phyloP scores from a whole-genome alignment of 1,139 yeast genomes.

The Geotrichum histeridarum region DNA sequence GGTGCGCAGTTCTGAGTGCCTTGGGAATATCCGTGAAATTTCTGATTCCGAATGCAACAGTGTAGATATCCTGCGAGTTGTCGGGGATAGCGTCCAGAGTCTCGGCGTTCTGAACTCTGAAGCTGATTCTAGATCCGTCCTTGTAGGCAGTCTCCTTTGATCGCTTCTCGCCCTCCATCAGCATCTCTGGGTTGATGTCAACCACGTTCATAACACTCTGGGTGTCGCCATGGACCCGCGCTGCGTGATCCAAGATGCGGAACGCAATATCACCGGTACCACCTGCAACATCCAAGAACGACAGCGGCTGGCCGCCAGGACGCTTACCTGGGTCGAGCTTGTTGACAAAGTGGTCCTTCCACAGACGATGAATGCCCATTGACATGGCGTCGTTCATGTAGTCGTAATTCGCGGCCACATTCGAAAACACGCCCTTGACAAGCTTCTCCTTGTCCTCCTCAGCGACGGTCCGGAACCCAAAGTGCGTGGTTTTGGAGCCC shows the following conservation, averaged over 20 bases:
- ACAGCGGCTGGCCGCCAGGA: constrained; percentile 79
- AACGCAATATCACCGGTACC: constrained; percentile 99
- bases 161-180: constrained; percentile 82
- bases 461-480: constrained; percentile 84
- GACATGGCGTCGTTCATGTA: constrained; percentile 98
- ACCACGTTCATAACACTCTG: constrained; percentile 81
- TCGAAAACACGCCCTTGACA: constrained; percentile 86
- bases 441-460: constrained; percentile 72
- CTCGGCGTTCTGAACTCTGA: constrained; percentile 91
- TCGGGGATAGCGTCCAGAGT: constrained; percentile 75
- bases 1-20: constrained; percentile 86
- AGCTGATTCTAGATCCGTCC: constrained; percentile 57
- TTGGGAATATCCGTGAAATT: constrained; percentile 93
- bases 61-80: constrained; percentile 87
- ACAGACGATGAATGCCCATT: constrained; percentile 84
- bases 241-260: constrained; percentile 89
- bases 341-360: constrained; percentile 89
- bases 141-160: constrained; percentile 46
- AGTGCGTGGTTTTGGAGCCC: constrained; percentile 60
- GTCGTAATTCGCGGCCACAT: constrained; percentile 92
- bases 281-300: constrained; percentile 94
- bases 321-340: constrained; percentile 91
- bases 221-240: constrained; percentile 67
- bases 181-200: constrained; percentile 95
- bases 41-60: constrained; percentile 95